phyloP scores from a whole-genome alignment of 352 stramenopile species.

The Albugo candida region DNA sequence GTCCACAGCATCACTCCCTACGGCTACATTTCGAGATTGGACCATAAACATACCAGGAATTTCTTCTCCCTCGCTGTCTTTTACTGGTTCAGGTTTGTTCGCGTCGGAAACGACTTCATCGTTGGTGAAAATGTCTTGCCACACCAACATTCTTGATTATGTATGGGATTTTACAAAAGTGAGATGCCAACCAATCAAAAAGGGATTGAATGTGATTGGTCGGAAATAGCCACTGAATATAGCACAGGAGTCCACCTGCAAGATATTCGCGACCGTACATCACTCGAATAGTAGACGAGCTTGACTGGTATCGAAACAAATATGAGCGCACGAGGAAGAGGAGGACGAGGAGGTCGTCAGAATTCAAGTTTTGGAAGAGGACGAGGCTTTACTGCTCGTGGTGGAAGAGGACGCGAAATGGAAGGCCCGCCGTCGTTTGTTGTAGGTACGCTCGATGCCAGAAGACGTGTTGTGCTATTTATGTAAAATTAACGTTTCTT shows the following conservation, averaged over 20 bases:
- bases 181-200: too few species aligned
- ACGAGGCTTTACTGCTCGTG: conserved; percentile 18
- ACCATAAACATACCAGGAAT: conserved; percentile 42
- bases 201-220: too few species aligned
- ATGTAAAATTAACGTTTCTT: neutral
- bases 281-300: too few species aligned
- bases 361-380: too few species aligned
- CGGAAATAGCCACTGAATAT: too few species aligned
- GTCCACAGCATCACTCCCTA: conserved; percentile 32
- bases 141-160: conserved; percentile 34
- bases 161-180: too few species aligned
- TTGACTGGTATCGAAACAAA: too few species aligned
- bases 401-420: conserved; percentile 24
- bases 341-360: conserved; percentile 21
- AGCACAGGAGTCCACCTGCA: too few species aligned
- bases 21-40: conserved; percentile 26
- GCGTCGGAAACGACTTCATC: conserved; percentile 50
- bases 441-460: conserved; percentile 21
- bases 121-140: conserved; percentile 47
- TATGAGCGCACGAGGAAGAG: conserved; percentile 13
- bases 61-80: conserved; percentile 28
- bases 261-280: too few species aligned
- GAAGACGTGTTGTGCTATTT: neutral
- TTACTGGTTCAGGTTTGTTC: conserved; percentile 23
- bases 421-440: conserved; percentile 55